Evolutionary conservation across 2,329 filamentous ascomycete genomes (phyloP).

Genomic region (Botrytis paeoniae): DNA sequence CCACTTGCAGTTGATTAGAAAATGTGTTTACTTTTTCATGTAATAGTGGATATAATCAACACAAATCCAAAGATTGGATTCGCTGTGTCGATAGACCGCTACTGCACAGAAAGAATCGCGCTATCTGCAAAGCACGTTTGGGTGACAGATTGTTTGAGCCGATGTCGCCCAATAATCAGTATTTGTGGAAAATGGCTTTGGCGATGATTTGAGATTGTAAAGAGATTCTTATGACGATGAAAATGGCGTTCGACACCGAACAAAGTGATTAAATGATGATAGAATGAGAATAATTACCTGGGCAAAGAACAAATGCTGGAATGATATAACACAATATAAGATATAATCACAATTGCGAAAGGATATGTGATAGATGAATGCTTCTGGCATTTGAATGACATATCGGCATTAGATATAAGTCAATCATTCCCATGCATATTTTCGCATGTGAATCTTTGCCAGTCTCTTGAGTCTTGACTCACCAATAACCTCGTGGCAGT

Average conservation of each 20-base stretch:
- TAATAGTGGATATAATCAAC: background rate
- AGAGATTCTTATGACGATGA: background rate
- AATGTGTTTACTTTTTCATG: background rate
- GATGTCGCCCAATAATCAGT: conserved; percentile 9
- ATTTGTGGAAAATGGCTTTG: background rate
- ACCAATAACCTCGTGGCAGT: conserved; percentile 24
- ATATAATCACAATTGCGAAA: background rate
- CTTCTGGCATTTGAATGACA: background rate
- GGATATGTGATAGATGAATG: background rate
- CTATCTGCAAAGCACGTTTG: conserved; percentile 4
- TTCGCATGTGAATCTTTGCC: conserved; percentile 11
- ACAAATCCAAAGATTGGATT: background rate
- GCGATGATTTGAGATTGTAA: background rate
- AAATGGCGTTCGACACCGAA: background rate
- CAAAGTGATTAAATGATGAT: background rate
- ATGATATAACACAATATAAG: background rate
- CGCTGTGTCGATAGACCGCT: conserved; percentile 12
- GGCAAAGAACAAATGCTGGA: background rate
- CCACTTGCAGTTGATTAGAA: background rate
- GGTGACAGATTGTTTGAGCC: background rate
- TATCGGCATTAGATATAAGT: background rate
- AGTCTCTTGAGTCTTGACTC: background rate
- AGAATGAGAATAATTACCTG: background rate
- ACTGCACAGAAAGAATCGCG: background rate
- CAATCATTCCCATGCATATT: background rate